These are phyloP conservation scores for Arthroderma sp. DNA, from an alignment of 2,329 filamentous ascomycete genomes.

Conservation along the genomic window DNA sequence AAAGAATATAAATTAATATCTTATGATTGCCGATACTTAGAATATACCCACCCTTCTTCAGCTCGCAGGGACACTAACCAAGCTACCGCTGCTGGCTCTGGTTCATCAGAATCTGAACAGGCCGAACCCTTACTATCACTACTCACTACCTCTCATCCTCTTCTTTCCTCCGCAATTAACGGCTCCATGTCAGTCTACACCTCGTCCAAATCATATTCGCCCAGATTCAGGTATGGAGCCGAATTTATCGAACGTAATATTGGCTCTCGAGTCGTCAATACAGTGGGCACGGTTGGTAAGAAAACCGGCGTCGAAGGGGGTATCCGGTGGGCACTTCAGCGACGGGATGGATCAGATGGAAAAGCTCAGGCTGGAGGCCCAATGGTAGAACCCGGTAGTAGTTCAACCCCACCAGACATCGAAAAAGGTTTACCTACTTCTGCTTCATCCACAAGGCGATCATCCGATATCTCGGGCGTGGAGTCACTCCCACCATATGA, in stretches of 20 bases:
- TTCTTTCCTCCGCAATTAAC: slow-evolving; percentile 73
- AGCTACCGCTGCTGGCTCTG: slow-evolving; percentile 19
- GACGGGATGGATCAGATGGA: slow-evolving; percentile 20
- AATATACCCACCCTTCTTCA: slow-evolving; percentile 54
- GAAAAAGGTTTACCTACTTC: slow-evolving; percentile 26
- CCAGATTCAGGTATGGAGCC: slow-evolving; percentile 74
- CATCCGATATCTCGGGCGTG: slow-evolving; percentile 52
- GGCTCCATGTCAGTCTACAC: slow-evolving; percentile 76
- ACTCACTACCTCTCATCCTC: slow-evolving; percentile 74
- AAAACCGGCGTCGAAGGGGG: slow-evolving; percentile 80
- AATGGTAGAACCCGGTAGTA: slow-evolving; percentile 29
- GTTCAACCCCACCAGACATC: slow-evolving; percentile 33
- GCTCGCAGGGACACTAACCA: slow-evolving; percentile 24
- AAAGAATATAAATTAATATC: neutral
- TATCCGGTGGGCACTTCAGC: slow-evolving; percentile 64
- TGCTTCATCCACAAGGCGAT: slow-evolving; percentile 33
- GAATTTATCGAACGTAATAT: slow-evolving; percentile 85
- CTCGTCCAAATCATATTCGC: slow-evolving; percentile 78
- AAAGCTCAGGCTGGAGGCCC: slow-evolving; percentile 18
- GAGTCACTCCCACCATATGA: slow-evolving; percentile 78
- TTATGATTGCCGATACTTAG: slow-evolving; percentile 24
- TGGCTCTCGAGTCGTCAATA: slow-evolving; percentile 68
- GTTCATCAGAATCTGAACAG: slow-evolving; percentile 34
- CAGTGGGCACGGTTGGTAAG: slow-evolving; percentile 68
- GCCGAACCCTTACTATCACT: slow-evolving; percentile 74